Evolutionary conservation across 1,284 basidiomycete species (phyloP).

Genomic region (Ganoderma multipileum): DNA sequence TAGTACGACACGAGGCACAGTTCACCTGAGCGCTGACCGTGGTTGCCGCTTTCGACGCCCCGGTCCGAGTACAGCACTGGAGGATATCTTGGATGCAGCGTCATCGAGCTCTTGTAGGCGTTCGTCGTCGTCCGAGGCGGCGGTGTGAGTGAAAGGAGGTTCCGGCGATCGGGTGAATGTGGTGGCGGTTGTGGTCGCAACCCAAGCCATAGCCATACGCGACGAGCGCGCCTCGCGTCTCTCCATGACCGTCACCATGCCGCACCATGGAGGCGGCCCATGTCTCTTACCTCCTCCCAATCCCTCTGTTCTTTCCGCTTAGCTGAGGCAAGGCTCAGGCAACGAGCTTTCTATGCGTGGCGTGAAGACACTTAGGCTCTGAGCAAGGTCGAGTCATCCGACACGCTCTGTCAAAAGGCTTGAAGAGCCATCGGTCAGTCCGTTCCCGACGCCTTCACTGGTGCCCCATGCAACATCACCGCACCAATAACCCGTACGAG

Average conservation of each 20-base stretch:
- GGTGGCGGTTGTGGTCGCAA: background rate
- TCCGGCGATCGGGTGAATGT: background rate
- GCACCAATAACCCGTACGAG: slow-evolving; percentile 55
- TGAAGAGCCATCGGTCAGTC: background rate
- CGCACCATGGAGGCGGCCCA: slow-evolving; percentile 1
- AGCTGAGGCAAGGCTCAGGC: background rate
- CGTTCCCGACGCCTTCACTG: slow-evolving; percentile 3
- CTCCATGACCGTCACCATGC: slow-evolving; percentile 24
- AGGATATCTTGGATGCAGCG: background rate
- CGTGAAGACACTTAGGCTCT: background rate
- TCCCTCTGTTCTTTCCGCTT: background rate
- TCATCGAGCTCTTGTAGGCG: background rate
- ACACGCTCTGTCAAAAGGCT: background rate
- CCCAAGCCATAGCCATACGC: background rate
- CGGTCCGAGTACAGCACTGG: slow-evolving; percentile 12
- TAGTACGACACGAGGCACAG: slow-evolving; percentile 25
- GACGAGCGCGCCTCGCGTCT: background rate
- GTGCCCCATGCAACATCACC: slow-evolving; percentile 30
- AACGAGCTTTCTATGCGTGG: background rate
- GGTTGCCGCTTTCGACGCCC: slow-evolving; percentile 14
- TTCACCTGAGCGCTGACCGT: slow-evolving; percentile 16
- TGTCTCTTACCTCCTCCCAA: background rate
- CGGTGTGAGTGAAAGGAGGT: slow-evolving; percentile 2
- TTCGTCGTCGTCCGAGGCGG: slow-evolving; percentile 7
- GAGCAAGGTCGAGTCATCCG: slow-evolving; percentile 9